Evolutionary conservation across 1,284 basidiomycete genomes (phyloP).

Genomic region (Ceratorhiza oryzae-sativae): DNA sequence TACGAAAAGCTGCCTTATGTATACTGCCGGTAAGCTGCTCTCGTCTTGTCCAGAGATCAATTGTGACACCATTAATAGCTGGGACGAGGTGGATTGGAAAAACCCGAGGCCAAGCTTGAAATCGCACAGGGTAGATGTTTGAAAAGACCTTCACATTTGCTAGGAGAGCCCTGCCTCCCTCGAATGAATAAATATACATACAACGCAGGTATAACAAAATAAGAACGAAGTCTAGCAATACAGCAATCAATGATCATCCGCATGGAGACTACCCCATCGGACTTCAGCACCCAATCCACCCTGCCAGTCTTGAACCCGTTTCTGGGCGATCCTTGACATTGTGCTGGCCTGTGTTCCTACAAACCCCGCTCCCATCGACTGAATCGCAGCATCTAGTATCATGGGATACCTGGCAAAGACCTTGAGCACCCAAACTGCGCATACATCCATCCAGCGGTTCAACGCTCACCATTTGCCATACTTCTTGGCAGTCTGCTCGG

Average conservation of each 20-base stretch:
- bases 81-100: slow-evolving; percentile 39
- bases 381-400: slow-evolving; percentile 72
- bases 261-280: slow-evolving; percentile 58
- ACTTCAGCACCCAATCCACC: slow-evolving; percentile 61
- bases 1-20: slow-evolving; percentile 41
- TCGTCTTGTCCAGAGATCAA: background rate
- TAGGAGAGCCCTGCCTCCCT: background rate
- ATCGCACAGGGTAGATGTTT: slow-evolving; percentile 28
- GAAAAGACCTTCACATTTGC: background rate
- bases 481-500: slow-evolving; percentile 56
- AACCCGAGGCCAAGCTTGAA: slow-evolving; percentile 29
- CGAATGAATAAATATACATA: background rate
- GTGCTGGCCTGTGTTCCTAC: slow-evolving; percentile 74
- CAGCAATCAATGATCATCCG: slow-evolving; percentile 21
- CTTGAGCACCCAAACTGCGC: no score
- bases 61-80: background rate
- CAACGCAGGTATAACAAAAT: background rate
- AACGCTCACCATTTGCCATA: slow-evolving; percentile 62
- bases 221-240: background rate
- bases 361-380: slow-evolving; percentile 68
- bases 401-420: slow-evolving; percentile 74
- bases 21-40: slow-evolving; percentile 35
- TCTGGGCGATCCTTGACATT: slow-evolving; percentile 68
- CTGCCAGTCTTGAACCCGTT: slow-evolving; percentile 69
- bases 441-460: no score